Evolutionary conservation across 176 grass and related monocot species (phyloP).

Genomic region (Carex cristatella): DNA sequence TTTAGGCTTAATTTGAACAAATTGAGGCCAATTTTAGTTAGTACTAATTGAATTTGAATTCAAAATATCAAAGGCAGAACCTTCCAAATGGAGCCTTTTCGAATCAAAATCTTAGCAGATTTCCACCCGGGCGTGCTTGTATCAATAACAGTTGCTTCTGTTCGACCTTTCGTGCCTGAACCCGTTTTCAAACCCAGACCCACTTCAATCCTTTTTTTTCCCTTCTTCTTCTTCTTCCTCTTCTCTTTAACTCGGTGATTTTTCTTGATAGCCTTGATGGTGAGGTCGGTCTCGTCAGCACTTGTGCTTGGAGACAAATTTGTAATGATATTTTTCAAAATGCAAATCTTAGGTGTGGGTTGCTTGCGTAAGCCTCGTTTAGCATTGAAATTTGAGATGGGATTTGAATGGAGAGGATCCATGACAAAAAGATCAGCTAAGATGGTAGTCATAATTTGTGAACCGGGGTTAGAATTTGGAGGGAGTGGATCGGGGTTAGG

Average conservation of each 20-base stretch:
- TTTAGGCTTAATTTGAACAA: no score
- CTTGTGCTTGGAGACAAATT: background rate
- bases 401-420: slow-evolving; percentile 11
- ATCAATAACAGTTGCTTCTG: slow-evolving; percentile 80
- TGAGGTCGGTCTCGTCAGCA: slow-evolving; percentile 5
- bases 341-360: slow-evolving; percentile 20
- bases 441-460: slow-evolving; percentile 9
- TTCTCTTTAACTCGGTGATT: slow-evolving; percentile 14
- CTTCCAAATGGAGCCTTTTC: slow-evolving; percentile 43
- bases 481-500: background rate
- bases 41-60: no score
- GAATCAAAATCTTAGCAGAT: slow-evolving; percentile 50
- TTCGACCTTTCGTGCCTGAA: slow-evolving; percentile 18
- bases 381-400: background rate
- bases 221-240: slow-evolving; percentile 12
- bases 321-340: background rate
- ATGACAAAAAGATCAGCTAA: slow-evolving; percentile 69
- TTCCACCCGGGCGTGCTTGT: slow-evolving; percentile 72
- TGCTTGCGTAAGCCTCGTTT: slow-evolving; percentile 27
- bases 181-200: background rate
- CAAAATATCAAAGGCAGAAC: background rate
- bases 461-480: background rate
- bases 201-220: slow-evolving; percentile 4
- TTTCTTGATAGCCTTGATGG: slow-evolving; percentile 30
- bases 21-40: no score